Base-by-base conservation (phyloP, 805 yeast genomes). In the Myxozyma lipomycoides region DNA sequence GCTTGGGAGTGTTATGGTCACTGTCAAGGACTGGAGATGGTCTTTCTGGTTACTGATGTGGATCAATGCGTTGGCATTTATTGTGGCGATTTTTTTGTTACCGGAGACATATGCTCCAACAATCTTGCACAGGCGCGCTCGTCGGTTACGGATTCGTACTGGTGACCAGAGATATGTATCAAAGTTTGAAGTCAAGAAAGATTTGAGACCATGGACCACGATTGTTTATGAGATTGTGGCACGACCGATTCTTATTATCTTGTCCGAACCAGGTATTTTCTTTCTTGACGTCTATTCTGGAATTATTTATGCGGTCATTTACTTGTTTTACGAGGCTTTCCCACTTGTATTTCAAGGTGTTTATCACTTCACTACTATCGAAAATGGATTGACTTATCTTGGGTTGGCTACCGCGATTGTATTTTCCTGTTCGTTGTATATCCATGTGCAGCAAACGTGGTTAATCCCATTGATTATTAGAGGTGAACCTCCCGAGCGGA, bases 261-360 rank as follows among this genome's bases (percentile, higher is more conserved):
- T 74, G 22, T 56, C 63, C 44, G 86, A 81, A 62, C 86, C 85
- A 0, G 78, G 77, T 23, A 75, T 81, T n/a, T 50, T 80, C 18
- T 68, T 79, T 26, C 73, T 79, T 51, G 73, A 80, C 60, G 19
- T 74, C 24, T 79, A 79, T 62, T 67, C 76, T 56, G 78, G 81
- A 0, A 59, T 80, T 45, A 68, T 73, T 4, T 81, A 81, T 63
- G 77, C 82, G 25, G 64, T 75, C 26, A 57, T 78, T 54, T 82
- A 78, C 62, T 63, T 79, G 21, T 81, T 78, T 70, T 78, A 81
- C 59, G 85, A 82, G 64, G 80, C 79, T 3, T 78, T 78, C 66
- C 86, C 86, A 7, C 68, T 80, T 34, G 79, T 78, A 2, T 82
- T 75, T 54, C 48, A 54, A 6, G 76, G 71, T 2, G 60, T 70